Evolutionary conservation across 1,284 basidiomycete species (phyloP).

Genomic region (Heterobasidion parviporum): DNA sequence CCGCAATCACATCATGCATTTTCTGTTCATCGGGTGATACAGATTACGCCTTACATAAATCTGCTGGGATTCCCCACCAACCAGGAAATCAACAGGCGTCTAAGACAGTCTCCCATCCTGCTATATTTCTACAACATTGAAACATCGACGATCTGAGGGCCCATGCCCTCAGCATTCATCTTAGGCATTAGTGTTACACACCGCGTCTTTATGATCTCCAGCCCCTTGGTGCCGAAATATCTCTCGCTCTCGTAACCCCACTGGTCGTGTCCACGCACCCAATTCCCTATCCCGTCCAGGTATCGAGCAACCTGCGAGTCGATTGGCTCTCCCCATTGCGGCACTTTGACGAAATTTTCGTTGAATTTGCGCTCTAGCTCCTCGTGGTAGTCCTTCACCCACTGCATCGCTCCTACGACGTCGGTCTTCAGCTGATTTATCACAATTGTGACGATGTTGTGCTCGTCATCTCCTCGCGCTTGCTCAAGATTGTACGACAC

Average conservation of each 20-base stretch:
- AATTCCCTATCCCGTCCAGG: slow-evolving; percentile 32
- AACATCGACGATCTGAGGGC: slow-evolving; percentile 10
- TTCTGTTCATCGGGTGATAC: no score
- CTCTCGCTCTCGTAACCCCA: slow-evolving; percentile 35
- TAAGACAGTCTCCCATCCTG: no score
- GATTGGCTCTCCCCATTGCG: slow-evolving; percentile 23
- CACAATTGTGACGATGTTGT: slow-evolving; percentile 36
- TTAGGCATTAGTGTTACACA: slow-evolving; percentile 7
- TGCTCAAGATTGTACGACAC: slow-evolving; percentile 36
- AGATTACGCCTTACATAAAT: no score
- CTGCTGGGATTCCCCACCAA: no score
- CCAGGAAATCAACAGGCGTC: no score
- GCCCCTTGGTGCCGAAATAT: slow-evolving; percentile 30
- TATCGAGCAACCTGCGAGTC: slow-evolving; percentile 25
- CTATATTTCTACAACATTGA: slow-evolving; percentile 4
- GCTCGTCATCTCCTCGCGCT: slow-evolving; percentile 30
- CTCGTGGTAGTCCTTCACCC: slow-evolving; percentile 16
- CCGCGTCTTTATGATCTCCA: slow-evolving; percentile 21
- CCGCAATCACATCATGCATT: no score
- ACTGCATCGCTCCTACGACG: slow-evolving; percentile 27
- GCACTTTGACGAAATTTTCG: slow-evolving; percentile 18
- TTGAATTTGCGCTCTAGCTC: slow-evolving; percentile 20
- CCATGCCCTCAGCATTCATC: slow-evolving; percentile 8
- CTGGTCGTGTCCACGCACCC: slow-evolving; percentile 30
- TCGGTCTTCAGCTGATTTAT: slow-evolving; percentile 27